Conservation (phyloP, 352 stramenopile genomes). For the Sclerospora graminicola region DNA sequence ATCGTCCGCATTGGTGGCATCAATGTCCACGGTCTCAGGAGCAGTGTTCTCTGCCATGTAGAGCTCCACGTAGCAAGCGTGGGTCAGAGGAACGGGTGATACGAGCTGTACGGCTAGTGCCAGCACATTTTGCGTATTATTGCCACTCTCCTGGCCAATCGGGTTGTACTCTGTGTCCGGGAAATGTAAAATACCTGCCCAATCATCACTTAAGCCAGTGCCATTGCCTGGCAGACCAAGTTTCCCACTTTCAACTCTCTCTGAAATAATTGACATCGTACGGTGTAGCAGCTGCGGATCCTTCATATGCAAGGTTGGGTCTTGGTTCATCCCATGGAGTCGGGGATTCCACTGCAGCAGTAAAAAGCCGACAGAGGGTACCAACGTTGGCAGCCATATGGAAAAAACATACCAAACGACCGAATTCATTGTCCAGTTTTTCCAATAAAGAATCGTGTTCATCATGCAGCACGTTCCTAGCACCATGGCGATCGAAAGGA, state of each 20-base stretch:
- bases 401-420: constrained; percentile 77
- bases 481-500: constrained; percentile 58
- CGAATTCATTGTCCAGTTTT: constrained; percentile 50
- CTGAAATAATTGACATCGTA: constrained; percentile 28
- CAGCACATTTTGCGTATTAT: constrained; percentile 64
- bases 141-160: constrained; percentile 43
- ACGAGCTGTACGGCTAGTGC: constrained; percentile 61
- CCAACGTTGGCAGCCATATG: constrained; percentile 66
- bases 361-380: constrained; percentile 67
- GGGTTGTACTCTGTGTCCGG: constrained; percentile 64
- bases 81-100: constrained; percentile 42
- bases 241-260: constrained; percentile 36
- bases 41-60: constrained; percentile 49
- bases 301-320: constrained; percentile 44
- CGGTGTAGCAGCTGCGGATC: constrained; percentile 22
- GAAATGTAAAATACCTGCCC: constrained; percentile 61
- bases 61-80: constrained; percentile 72
- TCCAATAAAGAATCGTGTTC: constrained; percentile 55
- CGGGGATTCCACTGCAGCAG: constrained; percentile 80
- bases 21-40: constrained; percentile 31
- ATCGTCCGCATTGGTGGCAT: constrained; percentile 40
- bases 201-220: constrained; percentile 43
- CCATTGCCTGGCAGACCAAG: constrained; percentile 18
- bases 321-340: constrained; percentile 64
- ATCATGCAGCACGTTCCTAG: constrained; percentile 50